Evolutionary conservation across 1,139 yeast species (phyloP).

Genomic region (Komagataea norvegica): DNA sequence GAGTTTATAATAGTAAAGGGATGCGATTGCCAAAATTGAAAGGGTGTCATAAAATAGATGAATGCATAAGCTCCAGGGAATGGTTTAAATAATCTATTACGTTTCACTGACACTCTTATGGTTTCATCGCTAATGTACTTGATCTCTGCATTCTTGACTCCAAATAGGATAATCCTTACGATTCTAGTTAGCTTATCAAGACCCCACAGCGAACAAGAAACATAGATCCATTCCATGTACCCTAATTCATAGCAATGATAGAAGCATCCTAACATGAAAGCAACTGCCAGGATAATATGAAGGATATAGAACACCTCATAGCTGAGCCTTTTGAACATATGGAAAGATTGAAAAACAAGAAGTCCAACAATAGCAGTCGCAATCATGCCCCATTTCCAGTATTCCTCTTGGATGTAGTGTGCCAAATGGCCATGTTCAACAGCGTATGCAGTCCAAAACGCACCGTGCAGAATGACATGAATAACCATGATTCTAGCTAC

Average conservation of each 20-base stretch:
- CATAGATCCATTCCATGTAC: slow-evolving; percentile 39
- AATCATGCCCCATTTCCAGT: slow-evolving; percentile 43
- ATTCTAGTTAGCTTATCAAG: slow-evolving; percentile 29
- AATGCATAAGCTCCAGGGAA: slow-evolving; percentile 32
- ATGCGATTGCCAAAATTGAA: slow-evolving; percentile 53
- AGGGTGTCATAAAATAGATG: slow-evolving; percentile 34
- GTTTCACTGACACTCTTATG: slow-evolving; percentile 26
- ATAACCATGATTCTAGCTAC: slow-evolving; percentile 41
- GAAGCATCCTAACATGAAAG: slow-evolving; percentile 52
- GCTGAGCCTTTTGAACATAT: slow-evolving; percentile 41
- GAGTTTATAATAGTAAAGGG: slow-evolving; percentile 39
- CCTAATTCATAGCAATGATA: slow-evolving; percentile 45
- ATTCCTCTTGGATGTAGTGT: slow-evolving; percentile 3
- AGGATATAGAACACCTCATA: slow-evolving; percentile 54
- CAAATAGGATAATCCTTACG: slow-evolving; percentile 26
- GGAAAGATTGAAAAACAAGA: slow-evolving; percentile 40
- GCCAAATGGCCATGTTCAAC: slow-evolving; percentile 15
- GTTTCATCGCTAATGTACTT: slow-evolving; percentile 45
- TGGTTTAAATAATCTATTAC: slow-evolving; percentile 37
- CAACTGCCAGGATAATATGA: slow-evolving; percentile 50
- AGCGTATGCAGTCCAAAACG: slow-evolving; percentile 38
- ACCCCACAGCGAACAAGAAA: slow-evolving; percentile 28
- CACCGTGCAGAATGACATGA: slow-evolving; percentile 38
- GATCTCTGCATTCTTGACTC: slow-evolving; percentile 34
- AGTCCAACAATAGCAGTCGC: slow-evolving; percentile 37